phyloP scores from a whole-genome alignment of 2,329 filamentous ascomycete genomes.

The Harringtonia lauricola region DNA sequence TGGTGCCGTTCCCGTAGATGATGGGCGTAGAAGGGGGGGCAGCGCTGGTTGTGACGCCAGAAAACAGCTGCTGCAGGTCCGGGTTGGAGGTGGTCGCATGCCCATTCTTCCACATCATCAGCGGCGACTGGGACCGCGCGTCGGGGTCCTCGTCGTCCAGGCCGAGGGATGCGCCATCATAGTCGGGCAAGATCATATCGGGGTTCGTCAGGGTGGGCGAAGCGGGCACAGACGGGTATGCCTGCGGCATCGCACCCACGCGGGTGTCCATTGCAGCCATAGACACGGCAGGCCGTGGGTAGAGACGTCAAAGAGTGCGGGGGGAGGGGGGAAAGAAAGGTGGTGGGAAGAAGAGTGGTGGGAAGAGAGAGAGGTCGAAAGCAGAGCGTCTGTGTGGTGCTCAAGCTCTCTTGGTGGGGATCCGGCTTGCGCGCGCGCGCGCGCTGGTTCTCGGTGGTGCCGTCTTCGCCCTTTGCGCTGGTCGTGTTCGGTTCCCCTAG shows the following conservation, averaged over 20 bases:
- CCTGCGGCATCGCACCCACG: conserved; percentile 18
- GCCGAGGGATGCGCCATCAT: conserved; percentile 44
- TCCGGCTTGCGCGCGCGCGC: not conserved
- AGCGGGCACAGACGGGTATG: conserved; percentile 43
- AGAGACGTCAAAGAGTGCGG: too few relatives aligned
- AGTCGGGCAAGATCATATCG: conserved; percentile 84
- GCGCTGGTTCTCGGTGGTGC: not conserved
- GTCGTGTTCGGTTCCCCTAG: too few relatives aligned
- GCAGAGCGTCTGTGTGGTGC: too few relatives aligned
- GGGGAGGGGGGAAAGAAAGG: not conserved
- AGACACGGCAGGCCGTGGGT: not conserved
- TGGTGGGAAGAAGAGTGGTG: not conserved
- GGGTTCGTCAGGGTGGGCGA: conserved; percentile 88
- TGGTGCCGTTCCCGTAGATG: conserved; percentile 58
- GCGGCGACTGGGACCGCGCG: conserved; percentile 33
- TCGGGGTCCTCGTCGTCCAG: conserved; percentile 28
- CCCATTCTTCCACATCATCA: conserved; percentile 40
- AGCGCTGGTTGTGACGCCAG: conserved; percentile 26
- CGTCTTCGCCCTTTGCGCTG: not conserved
- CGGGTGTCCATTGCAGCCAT: conserved; percentile 13
- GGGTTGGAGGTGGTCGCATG: conserved; percentile 21
- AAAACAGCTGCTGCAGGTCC: conserved; percentile 33
- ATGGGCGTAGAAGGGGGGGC: conserved; percentile 49
- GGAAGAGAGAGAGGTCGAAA: too few relatives aligned
- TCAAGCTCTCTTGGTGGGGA: too few relatives aligned